These are phyloP conservation scores for Penicillium silybi DNA, from an alignment of 495 filamentous ascomycete species.

Conservation along the genomic window DNA sequence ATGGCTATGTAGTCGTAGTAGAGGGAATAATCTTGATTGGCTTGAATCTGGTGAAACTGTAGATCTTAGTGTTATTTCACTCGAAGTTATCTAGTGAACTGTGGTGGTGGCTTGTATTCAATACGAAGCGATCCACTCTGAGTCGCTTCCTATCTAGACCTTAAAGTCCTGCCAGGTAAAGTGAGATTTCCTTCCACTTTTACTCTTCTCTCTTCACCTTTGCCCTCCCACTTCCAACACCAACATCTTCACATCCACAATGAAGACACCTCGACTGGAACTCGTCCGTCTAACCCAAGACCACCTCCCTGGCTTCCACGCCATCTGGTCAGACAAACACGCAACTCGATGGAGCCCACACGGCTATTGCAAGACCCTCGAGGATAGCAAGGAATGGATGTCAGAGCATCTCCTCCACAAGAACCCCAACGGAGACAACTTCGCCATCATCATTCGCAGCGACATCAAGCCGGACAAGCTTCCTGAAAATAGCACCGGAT, in stretches of 20 bases:
- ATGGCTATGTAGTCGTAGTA: too few species aligned
- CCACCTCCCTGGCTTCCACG: conserved; percentile 14
- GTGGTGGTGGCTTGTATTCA: neutral
- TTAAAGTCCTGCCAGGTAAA: neutral
- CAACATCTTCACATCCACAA: neutral
- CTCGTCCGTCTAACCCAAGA: conserved; percentile 12
- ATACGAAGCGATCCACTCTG: neutral
- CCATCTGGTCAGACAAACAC: conserved; percentile 20
- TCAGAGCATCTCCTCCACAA: conserved; percentile 6
- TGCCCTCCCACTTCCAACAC: neutral
- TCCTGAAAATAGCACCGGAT: neutral
- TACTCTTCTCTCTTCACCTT: neutral
- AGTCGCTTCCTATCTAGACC: neutral
- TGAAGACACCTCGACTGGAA: conserved; percentile 15
- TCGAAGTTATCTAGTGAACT: too few species aligned
- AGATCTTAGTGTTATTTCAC: too few species aligned
- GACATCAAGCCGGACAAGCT: neutral
- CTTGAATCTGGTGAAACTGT: neutral
- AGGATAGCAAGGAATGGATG: conserved; percentile 18
- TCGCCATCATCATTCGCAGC: conserved; percentile 12
- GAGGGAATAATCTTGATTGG: neutral
- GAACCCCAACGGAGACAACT: conserved; percentile 18
- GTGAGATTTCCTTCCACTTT: neutral
- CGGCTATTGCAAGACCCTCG: conserved; percentile 12
- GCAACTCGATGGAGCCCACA: conserved; percentile 21